phyloP scores from a whole-genome alignment of 371 early-diverging fungal species.

The Apophysomyces variabilis region DNA sequence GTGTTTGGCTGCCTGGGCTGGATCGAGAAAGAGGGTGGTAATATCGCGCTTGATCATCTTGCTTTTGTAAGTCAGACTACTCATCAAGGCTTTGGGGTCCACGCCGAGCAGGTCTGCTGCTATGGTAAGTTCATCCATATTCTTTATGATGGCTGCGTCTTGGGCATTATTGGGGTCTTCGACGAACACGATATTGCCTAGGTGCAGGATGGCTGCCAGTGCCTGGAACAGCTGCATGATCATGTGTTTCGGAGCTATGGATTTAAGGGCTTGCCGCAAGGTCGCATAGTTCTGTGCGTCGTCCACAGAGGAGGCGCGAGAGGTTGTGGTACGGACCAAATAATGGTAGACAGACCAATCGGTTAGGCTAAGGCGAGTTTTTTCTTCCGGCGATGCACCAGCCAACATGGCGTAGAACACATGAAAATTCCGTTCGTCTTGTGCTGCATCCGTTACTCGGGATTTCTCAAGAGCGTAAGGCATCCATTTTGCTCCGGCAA shows the following conservation, averaged over 20 bases:
- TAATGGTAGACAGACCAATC: conserved; percentile 40
- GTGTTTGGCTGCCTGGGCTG: conserved; percentile 69
- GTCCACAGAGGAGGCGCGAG: conserved; percentile 46
- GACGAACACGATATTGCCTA: conserved; percentile 88
- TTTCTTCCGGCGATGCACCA: conserved; percentile 24
- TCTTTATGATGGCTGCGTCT: conserved; percentile 74
- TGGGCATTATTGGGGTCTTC: conserved; percentile 62
- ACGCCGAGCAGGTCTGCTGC: conserved; percentile 88
- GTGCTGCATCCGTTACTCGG: conserved; percentile 64
- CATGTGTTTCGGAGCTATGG: conserved; percentile 71
- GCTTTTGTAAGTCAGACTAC: conserved; percentile 82
- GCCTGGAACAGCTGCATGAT: conserved; percentile 83
- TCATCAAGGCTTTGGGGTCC: conserved; percentile 71
- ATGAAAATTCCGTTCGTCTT: conserved; percentile 88
- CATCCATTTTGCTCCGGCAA: conserved; percentile 83
- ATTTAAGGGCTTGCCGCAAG: conserved; percentile 76
- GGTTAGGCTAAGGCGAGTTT: conserved; percentile 20
- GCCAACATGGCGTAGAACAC: conserved; percentile 86
- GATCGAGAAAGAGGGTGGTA: conserved; percentile 85
- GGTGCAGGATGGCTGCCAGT: conserved; percentile 85
- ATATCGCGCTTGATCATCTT: conserved; percentile 78
- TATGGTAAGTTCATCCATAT: conserved; percentile 68
- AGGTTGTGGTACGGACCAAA: conserved; percentile 44
- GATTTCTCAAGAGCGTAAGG: conserved; percentile 89
- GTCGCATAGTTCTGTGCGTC: conserved; percentile 65